Percentiles rank a stretch among this genome's conserved stretches.
Evolutionary conservation across 148 eudicot genomes (phyloP).

Genomic region (Suaeda aralocaspica): DNA sequence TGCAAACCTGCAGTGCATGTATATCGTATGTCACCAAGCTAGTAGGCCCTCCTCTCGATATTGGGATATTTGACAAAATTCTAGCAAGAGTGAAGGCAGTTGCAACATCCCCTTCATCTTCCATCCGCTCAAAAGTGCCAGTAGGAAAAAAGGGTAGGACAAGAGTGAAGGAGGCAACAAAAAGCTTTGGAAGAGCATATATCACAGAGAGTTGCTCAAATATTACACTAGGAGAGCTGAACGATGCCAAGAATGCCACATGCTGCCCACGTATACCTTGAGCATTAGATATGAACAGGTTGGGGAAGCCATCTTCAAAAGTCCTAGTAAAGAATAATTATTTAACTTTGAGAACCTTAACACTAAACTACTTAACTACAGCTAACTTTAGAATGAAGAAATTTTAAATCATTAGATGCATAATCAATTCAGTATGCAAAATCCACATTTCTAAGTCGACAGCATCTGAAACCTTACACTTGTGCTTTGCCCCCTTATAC

Average conservation of each 20-base stretch:
- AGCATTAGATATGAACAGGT: constrained; percentile 86
- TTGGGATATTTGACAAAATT: constrained; percentile 79
- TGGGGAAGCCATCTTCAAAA: constrained; percentile 97
- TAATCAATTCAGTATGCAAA: background rate
- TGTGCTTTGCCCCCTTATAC: background rate
- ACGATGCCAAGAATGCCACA: constrained; percentile 95
- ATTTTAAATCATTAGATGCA: background rate
- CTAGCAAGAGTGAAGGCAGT: constrained; percentile 96
- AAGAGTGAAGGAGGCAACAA: constrained; percentile 87
- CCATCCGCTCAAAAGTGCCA: constrained; percentile 97
- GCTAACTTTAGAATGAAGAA: background rate
- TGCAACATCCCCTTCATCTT: constrained; percentile 98
- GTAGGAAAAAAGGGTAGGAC: constrained; percentile 99
- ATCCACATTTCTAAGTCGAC: background rate
- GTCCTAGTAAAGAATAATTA: constrained; percentile 44
- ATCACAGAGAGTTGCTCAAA: constrained; percentile 95
- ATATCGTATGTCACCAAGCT: constrained; percentile 89
- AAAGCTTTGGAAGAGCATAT: constrained; percentile 88
- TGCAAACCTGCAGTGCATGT: constrained; percentile 92
- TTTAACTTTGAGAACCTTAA: constrained; percentile 4
- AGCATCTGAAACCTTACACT: background rate
- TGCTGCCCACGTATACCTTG: constrained; percentile 95
- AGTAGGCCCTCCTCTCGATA: constrained; percentile 92
- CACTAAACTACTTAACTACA: background rate
- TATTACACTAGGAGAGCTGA: constrained; percentile 86